Evolutionary conservation across 129 eudicot species (phyloP).

Genomic region (Rutidosis leptorrhynchoides): DNA sequence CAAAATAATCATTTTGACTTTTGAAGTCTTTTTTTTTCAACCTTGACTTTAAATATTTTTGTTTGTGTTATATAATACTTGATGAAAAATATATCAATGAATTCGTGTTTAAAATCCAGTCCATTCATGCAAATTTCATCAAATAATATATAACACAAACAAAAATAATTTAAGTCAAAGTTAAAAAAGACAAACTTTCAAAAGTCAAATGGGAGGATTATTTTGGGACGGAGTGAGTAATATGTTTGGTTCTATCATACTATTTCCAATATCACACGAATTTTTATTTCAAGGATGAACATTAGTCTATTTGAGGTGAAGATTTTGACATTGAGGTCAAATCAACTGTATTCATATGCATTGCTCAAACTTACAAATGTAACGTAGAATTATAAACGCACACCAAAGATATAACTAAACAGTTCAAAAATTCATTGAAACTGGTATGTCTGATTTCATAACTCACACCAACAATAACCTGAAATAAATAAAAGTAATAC

Average conservation of each 20-base stretch:
- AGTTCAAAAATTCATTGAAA: neutral
- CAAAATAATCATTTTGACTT: no score
- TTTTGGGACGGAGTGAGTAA: no score
- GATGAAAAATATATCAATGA: no score
- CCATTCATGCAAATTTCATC: no score
- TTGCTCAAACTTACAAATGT: neutral
- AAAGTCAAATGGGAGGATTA: no score
- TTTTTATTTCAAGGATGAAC: neutral
- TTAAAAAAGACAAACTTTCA: no score
- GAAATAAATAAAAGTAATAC: conserved; percentile 37
- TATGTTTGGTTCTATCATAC: neutral
- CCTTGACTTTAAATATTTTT: no score
- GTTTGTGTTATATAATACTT: no score
- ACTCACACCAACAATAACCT: conserved; percentile 5
- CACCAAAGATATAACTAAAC: neutral
- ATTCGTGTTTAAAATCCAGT: no score
- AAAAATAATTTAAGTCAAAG: no score
- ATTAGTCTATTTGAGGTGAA: conserved; percentile 16
- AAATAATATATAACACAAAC: no score
- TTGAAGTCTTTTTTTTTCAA: no score
- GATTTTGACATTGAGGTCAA: conserved; percentile 11
- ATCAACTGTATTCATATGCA: neutral
- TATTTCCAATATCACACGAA: neutral
- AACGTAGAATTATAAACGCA: neutral
- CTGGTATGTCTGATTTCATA: neutral